phyloP scores from a whole-genome alignment of 108 stramenopile genomes.

The Skeletonema potamos region DNA sequence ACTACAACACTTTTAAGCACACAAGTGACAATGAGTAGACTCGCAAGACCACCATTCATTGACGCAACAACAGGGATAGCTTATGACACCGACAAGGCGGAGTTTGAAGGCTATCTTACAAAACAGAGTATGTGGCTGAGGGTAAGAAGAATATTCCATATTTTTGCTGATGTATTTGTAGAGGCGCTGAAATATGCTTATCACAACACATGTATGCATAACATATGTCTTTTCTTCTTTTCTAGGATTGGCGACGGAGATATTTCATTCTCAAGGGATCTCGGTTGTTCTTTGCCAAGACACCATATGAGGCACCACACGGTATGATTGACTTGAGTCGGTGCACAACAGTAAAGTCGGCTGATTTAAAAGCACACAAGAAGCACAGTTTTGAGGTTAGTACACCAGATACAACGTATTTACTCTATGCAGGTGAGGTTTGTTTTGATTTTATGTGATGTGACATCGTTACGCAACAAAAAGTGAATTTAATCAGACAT shows the following conservation, averaged over 20 bases:
- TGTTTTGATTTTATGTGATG: background rate
- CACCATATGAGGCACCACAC: constrained; percentile 72
- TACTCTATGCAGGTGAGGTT: constrained; percentile 83
- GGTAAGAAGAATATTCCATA: constrained; percentile 40
- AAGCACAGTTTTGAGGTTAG: constrained; percentile 97
- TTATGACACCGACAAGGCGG: constrained; percentile 82
- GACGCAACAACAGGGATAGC: constrained; percentile 83
- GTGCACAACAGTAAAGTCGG: constrained; percentile 99
- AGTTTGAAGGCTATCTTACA: constrained; percentile 91
- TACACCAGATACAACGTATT: constrained; percentile 93
- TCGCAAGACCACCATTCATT: constrained; percentile 76
- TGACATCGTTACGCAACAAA: background rate
- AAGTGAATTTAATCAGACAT: background rate
- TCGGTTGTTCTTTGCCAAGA: constrained; percentile 94
- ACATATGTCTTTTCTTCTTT: background rate
- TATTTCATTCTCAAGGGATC: constrained; percentile 98
- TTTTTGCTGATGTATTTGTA: background rate
- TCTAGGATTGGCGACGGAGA: constrained; percentile 96
- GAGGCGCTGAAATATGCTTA: too few species aligned
- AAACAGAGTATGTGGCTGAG: constrained; percentile 92
- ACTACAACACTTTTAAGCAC: background rate
- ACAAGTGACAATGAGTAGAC: constrained; percentile 28
- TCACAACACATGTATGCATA: background rate
- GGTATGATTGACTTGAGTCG: constrained; percentile 94
- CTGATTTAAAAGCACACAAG: constrained; percentile 94